Evolutionary conservation across 75 land plant species (phyloP), one percentile per base, ranked within the genome.

Genomic region (Isoetes taiwanensis): DNA sequence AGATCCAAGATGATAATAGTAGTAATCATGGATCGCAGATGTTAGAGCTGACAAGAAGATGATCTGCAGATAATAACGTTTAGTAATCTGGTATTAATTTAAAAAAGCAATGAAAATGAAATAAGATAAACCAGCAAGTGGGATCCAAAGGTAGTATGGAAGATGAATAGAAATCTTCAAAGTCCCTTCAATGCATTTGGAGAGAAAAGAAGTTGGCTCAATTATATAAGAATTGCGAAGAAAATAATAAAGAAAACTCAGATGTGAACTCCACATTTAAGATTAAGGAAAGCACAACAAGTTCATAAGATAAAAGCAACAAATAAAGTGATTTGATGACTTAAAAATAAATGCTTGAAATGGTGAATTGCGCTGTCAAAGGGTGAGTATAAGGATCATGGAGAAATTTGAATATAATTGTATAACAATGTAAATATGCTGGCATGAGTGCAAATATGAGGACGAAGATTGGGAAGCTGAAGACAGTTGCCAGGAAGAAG

Each of bases 181-280:
- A 72, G 20, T 23, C 75, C 75, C 61, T 72, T 72, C 56, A 67
- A 34, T 9, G 54, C 71, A 24, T 61, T 72, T 32, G 65, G 58
- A 28, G 34, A 55, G 54, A 72, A 54, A 23, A 72, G 34, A 37
- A 69, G 34, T 28, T 72, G 56, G 53, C 67, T 67, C 26, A 69
- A 53, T 72, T 72, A 65, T 50, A 57, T 37, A 32, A n/a, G n/a
- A n/a, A n/a, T n/a, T n/a, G n/a, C n/a, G n/a, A n/a, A n/a, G n/a
- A n/a, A n/a, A n/a, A n/a, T n/a, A n/a, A n/a, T n/a, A n/a, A n/a
- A n/a, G n/a, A n/a, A n/a, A n/a, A n/a, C n/a, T n/a, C n/a, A n/a
- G n/a, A n/a, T n/a, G n/a, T n/a, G n/a, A n/a, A n/a, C n/a, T n/a
- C n/a, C n/a, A n/a, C n/a, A n/a, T n/a, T n/a, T n/a, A n/a, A n/a